Percentiles rank a stretch among this genome's conserved stretches.
phyloP scores from a whole-genome alignment of 2,329 filamentous ascomycete species.

The Arachnomyces sp. region DNA sequence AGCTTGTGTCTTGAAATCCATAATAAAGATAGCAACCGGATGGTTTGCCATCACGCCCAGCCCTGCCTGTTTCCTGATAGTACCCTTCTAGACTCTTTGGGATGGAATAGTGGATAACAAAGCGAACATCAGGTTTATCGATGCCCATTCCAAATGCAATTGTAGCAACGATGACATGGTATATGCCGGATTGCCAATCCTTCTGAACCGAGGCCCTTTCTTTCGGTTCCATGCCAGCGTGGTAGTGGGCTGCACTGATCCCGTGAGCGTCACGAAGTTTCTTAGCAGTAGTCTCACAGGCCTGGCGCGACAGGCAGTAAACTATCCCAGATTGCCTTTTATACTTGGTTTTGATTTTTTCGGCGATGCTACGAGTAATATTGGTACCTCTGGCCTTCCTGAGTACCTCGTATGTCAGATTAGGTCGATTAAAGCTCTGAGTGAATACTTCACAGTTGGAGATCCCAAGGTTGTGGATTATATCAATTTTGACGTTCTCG shows the following conservation, averaged over 20 bases:
- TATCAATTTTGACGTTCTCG: constrained; percentile 82
- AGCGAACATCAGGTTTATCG: constrained; percentile 92
- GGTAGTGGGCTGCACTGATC: constrained; percentile 76
- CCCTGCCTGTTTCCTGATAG: constrained; percentile 94
- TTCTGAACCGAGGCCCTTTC: constrained; percentile 67
- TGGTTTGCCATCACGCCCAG: constrained; percentile 75
- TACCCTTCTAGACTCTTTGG: constrained; percentile 97
- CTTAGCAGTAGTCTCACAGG: constrained; percentile 70
- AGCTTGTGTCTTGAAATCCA: constrained; percentile 65
- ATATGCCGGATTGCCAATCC: constrained; percentile 70
- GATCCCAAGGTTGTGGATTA: constrained; percentile 86
- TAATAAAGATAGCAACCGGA: constrained; percentile 92
- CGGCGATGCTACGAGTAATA: constrained; percentile 46
- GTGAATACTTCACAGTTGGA: constrained; percentile 68
- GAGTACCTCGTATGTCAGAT: constrained; percentile 80
- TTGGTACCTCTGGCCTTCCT: constrained; percentile 57
- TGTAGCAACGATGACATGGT: constrained; percentile 90
- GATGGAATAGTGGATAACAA: constrained; percentile 86
- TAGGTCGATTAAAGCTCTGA: constrained; percentile 96
- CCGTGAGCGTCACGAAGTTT: constrained; percentile 54
- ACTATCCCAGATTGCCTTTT: constrained; percentile 74
- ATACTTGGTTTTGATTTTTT: constrained; percentile 63
- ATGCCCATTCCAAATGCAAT: constrained; percentile 99
- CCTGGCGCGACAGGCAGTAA: constrained; percentile 80
- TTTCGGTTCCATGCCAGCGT: constrained; percentile 64